Base-by-base conservation (phyloP, 495 filamentous ascomycete genomes). In the Pyrenula aspistea region DNA sequence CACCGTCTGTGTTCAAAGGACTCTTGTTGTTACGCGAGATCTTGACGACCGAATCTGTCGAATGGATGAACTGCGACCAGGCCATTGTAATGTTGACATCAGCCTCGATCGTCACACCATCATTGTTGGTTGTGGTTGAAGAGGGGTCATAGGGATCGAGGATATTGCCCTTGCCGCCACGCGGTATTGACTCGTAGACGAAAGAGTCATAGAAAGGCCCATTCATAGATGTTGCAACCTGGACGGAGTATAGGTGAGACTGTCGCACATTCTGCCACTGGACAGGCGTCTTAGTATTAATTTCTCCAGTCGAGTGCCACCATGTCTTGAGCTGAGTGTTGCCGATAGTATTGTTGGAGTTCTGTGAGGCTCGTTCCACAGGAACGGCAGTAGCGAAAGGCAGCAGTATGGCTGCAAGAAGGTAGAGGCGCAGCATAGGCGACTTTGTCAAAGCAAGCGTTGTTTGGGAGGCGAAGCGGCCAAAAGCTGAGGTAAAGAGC, bases 1-100 rank as follows among this genome's bases (percentile, higher is more conserved):
- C 19, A 12, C 52, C 31, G 31, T 42, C 31, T 4, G 31, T 20
- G 24, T 52, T 54, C 20, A 65, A 42, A 15, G 55, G 21, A 19
- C 47, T 25, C 21, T 49, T 57, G 25, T 58, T 59, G 19, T 25
- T 56, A 15, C 63, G 59, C 21, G 59, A 57, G 42, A 67, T 64
- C 47, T 59, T 61, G 12, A 67, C 56, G 15, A 53, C 52, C 22
- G 61, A 59, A 50, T 67, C 59, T 19, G 60, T 19, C 48, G 55
- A 53, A 50, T 67, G 58, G 49, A 67, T 55, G 51, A 67, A 67
- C 25, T 63, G 61, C 50, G 57, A 59, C 57, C 60, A 61, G 21
- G 59, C 59, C 61, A 65, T 63, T 12, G 63, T 63, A 48, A 59
- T 57, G 47, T 55, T 57, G 19, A 25, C 55, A 22, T 51, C 49